A percentile compares a stretch with the other conserved stretches of the same genome.
Evolutionary conservation across 2,329 filamentous ascomycete genomes (phyloP).

Genomic region (Nakataea oryzae): DNA sequence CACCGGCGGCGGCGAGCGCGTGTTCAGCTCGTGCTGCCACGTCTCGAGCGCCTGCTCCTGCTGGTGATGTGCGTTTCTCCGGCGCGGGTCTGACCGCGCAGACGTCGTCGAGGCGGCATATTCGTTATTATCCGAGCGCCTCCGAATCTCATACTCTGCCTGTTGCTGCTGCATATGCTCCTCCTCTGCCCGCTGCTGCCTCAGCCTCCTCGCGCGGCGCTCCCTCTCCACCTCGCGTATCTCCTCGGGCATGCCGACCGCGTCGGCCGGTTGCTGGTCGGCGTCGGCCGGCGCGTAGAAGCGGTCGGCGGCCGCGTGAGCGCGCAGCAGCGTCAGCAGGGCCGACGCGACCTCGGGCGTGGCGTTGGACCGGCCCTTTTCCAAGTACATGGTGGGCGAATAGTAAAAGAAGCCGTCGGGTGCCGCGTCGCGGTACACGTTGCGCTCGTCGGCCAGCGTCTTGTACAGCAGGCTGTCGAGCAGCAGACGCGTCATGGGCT

Average conservation of each 20-base stretch:
- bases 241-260: conserved; percentile 9
- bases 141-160: conserved; percentile 1
- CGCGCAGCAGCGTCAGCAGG: conserved; percentile 4
- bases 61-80: no score
- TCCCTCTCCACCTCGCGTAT: conserved; percentile 8
- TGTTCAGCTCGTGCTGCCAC: background rate
- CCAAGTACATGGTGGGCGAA: conserved; percentile 20
- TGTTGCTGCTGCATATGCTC: conserved; percentile 7
- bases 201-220: conserved; percentile 5
- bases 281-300: conserved; percentile 6
- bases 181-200: conserved; percentile 5
- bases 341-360: background rate
- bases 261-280: conserved; percentile 7
- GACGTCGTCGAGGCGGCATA: background rate
- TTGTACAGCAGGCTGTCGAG: conserved; percentile 14
- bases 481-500: conserved; percentile 13
- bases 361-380: conserved; percentile 7
- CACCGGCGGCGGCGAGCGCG: background rate
- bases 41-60: background rate
- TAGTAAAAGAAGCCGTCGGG: conserved; percentile 11
- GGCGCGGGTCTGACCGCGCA: background rate
- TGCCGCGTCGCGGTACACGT: conserved; percentile 14
- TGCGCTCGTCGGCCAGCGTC: conserved; percentile 15
- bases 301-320: conserved; percentile 3
- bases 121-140: conserved; percentile 1